phyloP scores from a whole-genome alignment of 176 grass and related monocot species.

The Sorghum bicolor region Sorghum_bicolor_NCBIv3 NC_012875.2:46517501-46518000 shows the following conservation, averaged over 20 bases:
- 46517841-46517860: constrained; percentile 15
- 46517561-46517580: not conserved
- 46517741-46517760: constrained; percentile 10
- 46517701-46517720: constrained; percentile 6
- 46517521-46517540: not conserved
- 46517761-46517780: constrained; percentile 9
- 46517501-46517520: constrained; percentile 11
- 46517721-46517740: not conserved
- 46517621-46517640: not conserved
- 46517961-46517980: constrained; percentile 51
- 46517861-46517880: constrained; percentile 8
- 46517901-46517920: not conserved
- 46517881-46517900: not conserved
- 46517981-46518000: constrained; percentile 44
- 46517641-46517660: constrained; percentile 14
- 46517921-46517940: constrained; percentile 3
- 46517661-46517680: not conserved
- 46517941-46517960: constrained; percentile 67
- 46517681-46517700: not conserved
- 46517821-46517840: constrained; percentile 18
- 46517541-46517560: not conserved
- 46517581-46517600: not conserved
- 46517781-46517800: not conserved
- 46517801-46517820: not conserved
- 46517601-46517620: not conserved